phyloP scores from a whole-genome alignment of 2,329 filamentous ascomycete species.

The Fusarium scirpi region DNA sequence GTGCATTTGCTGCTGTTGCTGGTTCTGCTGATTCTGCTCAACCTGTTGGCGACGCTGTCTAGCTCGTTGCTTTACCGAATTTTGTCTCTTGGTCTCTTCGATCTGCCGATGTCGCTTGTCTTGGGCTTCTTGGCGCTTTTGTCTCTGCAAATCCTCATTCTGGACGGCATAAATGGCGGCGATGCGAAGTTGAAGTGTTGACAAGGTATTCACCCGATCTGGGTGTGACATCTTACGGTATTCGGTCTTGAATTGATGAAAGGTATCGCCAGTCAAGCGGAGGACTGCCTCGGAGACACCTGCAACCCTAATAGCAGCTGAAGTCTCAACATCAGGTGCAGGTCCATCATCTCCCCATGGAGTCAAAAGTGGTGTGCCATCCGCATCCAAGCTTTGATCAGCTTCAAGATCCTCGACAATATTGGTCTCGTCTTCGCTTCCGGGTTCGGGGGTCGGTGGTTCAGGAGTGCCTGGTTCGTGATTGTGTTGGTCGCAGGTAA shows the following conservation, averaged over 20 bases:
- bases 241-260: constrained; percentile 58
- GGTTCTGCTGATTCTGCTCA: constrained; percentile 45
- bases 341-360: constrained; percentile 47
- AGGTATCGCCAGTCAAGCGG: constrained; percentile 58
- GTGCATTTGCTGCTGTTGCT: constrained; percentile 36
- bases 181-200: constrained; percentile 57
- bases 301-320: constrained; percentile 54
- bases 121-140: constrained; percentile 54
- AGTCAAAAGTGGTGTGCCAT: constrained; percentile 27
- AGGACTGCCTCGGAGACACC: constrained; percentile 55
- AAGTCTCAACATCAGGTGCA: constrained; percentile 53
- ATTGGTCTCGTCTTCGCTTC: constrained; percentile 52
- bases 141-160: constrained; percentile 58
- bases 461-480: constrained; percentile 60
- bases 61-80: constrained; percentile 42
- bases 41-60: constrained; percentile 44
- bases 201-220: constrained; percentile 54
- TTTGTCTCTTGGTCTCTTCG: constrained; percentile 50
- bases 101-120: constrained; percentile 55
- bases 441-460: constrained; percentile 53
- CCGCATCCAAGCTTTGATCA: constrained; percentile 28
- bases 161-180: constrained; percentile 60
- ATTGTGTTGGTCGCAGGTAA: constrained; percentile 59
- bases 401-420: constrained; percentile 45
- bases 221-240: constrained; percentile 58